These are phyloP conservation scores for Mycena maculata DNA, from an alignment of 768 basidiomycete genomes.

Conservation along the genomic window DNA sequence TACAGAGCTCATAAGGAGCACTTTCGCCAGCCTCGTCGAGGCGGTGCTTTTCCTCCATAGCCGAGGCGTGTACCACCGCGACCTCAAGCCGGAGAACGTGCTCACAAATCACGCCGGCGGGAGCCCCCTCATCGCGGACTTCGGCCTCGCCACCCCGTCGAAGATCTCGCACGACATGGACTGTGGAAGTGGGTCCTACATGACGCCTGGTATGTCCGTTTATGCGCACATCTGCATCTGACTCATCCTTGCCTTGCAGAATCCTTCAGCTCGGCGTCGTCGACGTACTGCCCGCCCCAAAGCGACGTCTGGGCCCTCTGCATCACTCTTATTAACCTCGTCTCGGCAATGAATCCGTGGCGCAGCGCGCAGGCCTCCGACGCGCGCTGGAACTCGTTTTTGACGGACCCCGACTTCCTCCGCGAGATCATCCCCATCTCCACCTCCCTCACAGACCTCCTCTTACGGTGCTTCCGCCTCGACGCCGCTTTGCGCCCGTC, in stretches of 20 bases:
- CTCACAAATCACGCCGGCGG: slow-evolving; percentile 55
- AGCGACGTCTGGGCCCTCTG: slow-evolving; percentile 53
- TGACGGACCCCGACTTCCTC: slow-evolving; percentile 57
- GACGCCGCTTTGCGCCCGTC: slow-evolving; percentile 1
- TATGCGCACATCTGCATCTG: background rate
- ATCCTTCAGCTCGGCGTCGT: slow-evolving; percentile 14
- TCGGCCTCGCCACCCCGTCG: slow-evolving; percentile 54
- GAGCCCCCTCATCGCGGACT: slow-evolving; percentile 62
- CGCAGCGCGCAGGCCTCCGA: slow-evolving; percentile 46
- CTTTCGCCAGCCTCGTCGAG: slow-evolving; percentile 66
- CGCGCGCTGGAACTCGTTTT: slow-evolving; percentile 11
- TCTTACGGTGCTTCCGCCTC: slow-evolving; percentile 11
- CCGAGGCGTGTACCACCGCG: slow-evolving; percentile 59
- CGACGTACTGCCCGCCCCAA: slow-evolving; percentile 39
- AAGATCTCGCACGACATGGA: slow-evolving; percentile 38
- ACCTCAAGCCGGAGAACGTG: slow-evolving; percentile 55
- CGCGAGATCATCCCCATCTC: slow-evolving; percentile 66
- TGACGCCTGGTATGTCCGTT: slow-evolving; percentile 40
- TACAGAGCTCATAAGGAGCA: slow-evolving; percentile 59
- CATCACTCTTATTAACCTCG: slow-evolving; percentile 67
- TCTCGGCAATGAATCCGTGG: slow-evolving; percentile 66
- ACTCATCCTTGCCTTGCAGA: slow-evolving; percentile 22
- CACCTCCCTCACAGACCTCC: slow-evolving; percentile 16
- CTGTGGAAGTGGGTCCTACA: slow-evolving; percentile 52
- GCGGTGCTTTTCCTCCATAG: slow-evolving; percentile 66